Evolutionary conservation across 2,329 filamentous ascomycete species (phyloP), one percentile per base, ranked within the genome.

Genomic region (Colletotrichum camelliae): DNA sequence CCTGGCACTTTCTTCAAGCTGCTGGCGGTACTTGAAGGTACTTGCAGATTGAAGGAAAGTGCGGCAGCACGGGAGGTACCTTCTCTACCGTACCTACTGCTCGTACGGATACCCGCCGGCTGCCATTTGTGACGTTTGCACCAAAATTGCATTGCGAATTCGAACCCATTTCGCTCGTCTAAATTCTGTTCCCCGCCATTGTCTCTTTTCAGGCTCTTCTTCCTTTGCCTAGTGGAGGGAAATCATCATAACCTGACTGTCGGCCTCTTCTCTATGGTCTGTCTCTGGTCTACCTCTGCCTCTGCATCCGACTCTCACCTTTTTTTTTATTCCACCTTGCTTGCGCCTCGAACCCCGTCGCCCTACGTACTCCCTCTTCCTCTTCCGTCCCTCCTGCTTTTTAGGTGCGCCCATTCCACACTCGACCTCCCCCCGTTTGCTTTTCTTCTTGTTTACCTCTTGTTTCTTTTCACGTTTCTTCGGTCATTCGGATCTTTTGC

Each of bases 61-160:
- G 18, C 24, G 10, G 57, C 24, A 60, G 57, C 24, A 29, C n/a
- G 29, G 21, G 29, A 16, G 15, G 37, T 27, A 48, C 33, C 33
- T 24, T 52, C 35, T 24, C 21, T 48, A 21, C 16, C 5, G 27
- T 67, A 18, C 62, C 27, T 48, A 21, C 48, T 67, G 39, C 16
- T 43, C 39, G 39, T 43, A 43, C 39, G 39, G 39, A 43, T 43
- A 18, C 39, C 18, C 43, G 43, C 18, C 43, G 43, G 43, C 5
- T 48, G 43, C 62, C 72, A 62, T 60, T 70, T 73, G 70, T 75
- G 73, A 75, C 73, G 73, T 75, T 75, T 73, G 73, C 73, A 73
- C 73, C 69, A 73, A 68, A 75, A 68, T 68, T 73, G 64, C 70
- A 43, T 72, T 57, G 72, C 61, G 24, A 62, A 61, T 62, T 72